A percentile compares a stretch with the other conserved stretches of the same genome.
Conservation (phyloP, 2,329 filamentous ascomycete genomes). For the Paecilomyces dactylethromorphus region DNA sequence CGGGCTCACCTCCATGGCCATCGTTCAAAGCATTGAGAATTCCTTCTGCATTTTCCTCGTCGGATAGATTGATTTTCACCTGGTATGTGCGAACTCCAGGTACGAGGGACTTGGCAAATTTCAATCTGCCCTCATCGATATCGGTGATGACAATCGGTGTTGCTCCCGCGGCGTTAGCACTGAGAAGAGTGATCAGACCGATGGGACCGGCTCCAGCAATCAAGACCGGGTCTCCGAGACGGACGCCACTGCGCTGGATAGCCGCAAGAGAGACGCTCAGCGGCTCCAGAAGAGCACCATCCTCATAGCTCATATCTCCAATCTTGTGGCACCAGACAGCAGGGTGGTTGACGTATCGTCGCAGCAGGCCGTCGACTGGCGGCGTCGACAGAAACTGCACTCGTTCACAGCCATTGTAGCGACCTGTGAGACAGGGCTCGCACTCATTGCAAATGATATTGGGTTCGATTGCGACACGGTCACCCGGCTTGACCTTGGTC, state of each 20-base stretch:
- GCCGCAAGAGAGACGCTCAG: conserved; percentile 83
- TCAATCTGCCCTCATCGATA: conserved; percentile 77
- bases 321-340: conserved; percentile 96
- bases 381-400: conserved; percentile 88
- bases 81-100: conserved; percentile 71
- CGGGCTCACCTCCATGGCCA: conserved; percentile 22
- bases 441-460: conserved; percentile 88
- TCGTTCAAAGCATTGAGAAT: conserved; percentile 64
- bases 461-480: conserved; percentile 89
- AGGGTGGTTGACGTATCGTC: conserved; percentile 91
- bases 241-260: conserved; percentile 73
- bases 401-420: conserved; percentile 88
- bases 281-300: conserved; percentile 85
- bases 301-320: conserved; percentile 82
- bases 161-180: conserved; percentile 77
- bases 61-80: conserved; percentile 34
- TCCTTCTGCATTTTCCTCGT: conserved; percentile 64
- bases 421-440: conserved; percentile 83
- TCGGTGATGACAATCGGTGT: conserved; percentile 91
- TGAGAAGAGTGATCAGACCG: conserved; percentile 80
- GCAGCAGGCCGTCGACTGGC: conserved; percentile 76
- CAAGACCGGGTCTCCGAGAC: conserved; percentile 78
- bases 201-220: conserved; percentile 93
- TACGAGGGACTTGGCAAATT: conserved; percentile 77
- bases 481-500: conserved; percentile 69